A percentile compares a stretch with the other conserved stretches of the same genome.
These are phyloP conservation scores for Coelastrella sp. DNA, from an alignment of 139 green algal genomes.

Conservation along the genomic window DNA sequence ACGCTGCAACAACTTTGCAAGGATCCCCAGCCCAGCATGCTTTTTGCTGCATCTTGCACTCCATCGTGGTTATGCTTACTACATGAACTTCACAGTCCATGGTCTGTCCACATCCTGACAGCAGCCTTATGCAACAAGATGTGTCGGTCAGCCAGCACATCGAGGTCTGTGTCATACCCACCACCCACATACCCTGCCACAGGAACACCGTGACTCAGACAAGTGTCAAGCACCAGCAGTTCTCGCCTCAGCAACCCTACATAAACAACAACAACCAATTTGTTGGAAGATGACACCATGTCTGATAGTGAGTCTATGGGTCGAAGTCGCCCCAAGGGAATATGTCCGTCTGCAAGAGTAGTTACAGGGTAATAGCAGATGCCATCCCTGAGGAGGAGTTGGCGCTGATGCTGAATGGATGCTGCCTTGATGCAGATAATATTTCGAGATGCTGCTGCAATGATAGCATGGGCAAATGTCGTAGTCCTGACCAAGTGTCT, in stretches of 20 bases:
- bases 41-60: too few species aligned
- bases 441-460: too few species aligned
- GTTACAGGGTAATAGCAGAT: too few species aligned
- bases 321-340: too few species aligned
- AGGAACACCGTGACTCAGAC: slow-evolving; percentile 72
- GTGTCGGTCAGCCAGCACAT: slow-evolving; percentile 77
- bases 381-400: too few species aligned
- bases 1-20: too few species aligned
- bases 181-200: slow-evolving; percentile 83
- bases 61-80: background rate
- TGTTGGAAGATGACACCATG: background rate
- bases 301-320: background rate
- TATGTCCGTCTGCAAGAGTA: too few species aligned
- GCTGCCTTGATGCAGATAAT: too few species aligned
- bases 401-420: too few species aligned
- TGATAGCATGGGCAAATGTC: too few species aligned
- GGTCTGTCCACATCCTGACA: slow-evolving; percentile 66
- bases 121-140: slow-evolving; percentile 74
- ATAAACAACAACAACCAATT: background rate
- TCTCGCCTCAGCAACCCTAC: slow-evolving; percentile 77
- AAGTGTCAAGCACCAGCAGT: slow-evolving; percentile 85
- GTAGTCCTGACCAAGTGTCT: background rate
- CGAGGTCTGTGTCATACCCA: slow-evolving; percentile 73
- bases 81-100: slow-evolving; percentile 50
- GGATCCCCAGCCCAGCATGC: too few species aligned